phyloP scores from a whole-genome alignment of 78 protist genomes.

The Speleostelium caveatum region DNA sequence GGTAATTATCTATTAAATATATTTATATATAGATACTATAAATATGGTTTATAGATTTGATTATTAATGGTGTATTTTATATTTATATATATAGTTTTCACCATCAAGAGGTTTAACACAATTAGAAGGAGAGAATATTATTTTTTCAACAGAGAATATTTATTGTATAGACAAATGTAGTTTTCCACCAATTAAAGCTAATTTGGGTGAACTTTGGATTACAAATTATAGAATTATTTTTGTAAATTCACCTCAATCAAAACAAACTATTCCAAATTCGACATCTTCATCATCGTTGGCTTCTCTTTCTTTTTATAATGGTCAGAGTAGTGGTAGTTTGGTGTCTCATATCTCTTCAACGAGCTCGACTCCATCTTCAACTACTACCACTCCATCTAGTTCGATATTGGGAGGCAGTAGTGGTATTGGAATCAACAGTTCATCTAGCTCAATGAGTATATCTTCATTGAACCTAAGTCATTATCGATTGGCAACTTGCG shows the following conservation, averaged over 20 bases:
- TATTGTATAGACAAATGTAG: constrained; percentile 68
- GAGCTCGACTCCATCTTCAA: background rate
- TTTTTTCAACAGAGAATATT: constrained; percentile 53
- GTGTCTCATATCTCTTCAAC: too few relatives aligned
- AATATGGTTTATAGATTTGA: background rate
- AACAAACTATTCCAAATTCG: background rate
- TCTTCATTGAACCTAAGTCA: background rate
- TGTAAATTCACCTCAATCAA: constrained; percentile 37
- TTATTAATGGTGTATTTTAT: too few relatives aligned
- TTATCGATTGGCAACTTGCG: constrained; percentile 18
- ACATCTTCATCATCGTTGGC: constrained; percentile 35
- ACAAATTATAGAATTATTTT: constrained; percentile 60
- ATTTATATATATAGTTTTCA: constrained; percentile 21
- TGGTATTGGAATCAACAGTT: background rate
- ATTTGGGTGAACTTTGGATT: constrained; percentile 65
- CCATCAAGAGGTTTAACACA: constrained; percentile 34
- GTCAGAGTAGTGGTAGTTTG: too few relatives aligned
- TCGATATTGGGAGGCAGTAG: background rate
- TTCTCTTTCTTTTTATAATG: constrained; percentile 3
- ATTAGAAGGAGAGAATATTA: constrained; percentile 26
- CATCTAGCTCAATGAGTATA: background rate
- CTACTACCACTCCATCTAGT: background rate
- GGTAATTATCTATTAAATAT: constrained; percentile 3
- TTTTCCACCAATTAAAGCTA: constrained; percentile 59
- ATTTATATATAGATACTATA: background rate